Base-by-base conservation (phyloP, 306 rosid species). In the Betula pendula region DNA sequence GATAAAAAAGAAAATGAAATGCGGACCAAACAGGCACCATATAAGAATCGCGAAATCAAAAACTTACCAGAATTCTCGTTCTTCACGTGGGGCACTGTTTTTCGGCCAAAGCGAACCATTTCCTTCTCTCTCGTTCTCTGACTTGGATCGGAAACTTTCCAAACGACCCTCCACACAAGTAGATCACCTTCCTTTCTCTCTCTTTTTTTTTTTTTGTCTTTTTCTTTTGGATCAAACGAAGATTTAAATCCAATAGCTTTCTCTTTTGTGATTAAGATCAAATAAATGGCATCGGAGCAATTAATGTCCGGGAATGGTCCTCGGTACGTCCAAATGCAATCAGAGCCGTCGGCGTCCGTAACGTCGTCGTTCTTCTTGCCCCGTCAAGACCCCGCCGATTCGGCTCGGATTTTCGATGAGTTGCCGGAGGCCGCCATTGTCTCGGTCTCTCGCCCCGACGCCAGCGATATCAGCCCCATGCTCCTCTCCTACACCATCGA, bases 401-500 rank as follows among this genome's bases (percentile, higher is more conserved):
- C 82, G 0, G 8, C 76, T 33, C 84, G 92, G 87, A 90, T 95
- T 79, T 95, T 95, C 78, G 97, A 95, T 2, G 97, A 95, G 85
- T 78, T 95, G 80, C 99, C 99, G 0, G 77, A 77, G 71, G 97
- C 99, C 67, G 42, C 80, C 69, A 95, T 92, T 73, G 79, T 92
- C 68, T 89, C 97, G 71, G 97, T 95, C 40, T 95, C 99, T 27
- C 97, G 99, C 5, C 99, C 99, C 14, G 99, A 95, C 78, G 92
- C 96, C 71, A 80, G 87, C 65, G 99, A 95, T 72, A 84, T 95
- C 67, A 95, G 96, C 74, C 99, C 99, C 79, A 85, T 89, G 89
- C 99, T 92, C 50, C 96, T 95, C 72, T 87, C 99, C 42, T 92
- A 95, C 83, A 88, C 95, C 24, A 90, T 92, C 79, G 91, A 87